Evolutionary conservation across 2,329 filamentous ascomycete species (phyloP), one percentile per base, ranked within the genome.

Genomic region (Cladobotryum protrusum): DNA sequence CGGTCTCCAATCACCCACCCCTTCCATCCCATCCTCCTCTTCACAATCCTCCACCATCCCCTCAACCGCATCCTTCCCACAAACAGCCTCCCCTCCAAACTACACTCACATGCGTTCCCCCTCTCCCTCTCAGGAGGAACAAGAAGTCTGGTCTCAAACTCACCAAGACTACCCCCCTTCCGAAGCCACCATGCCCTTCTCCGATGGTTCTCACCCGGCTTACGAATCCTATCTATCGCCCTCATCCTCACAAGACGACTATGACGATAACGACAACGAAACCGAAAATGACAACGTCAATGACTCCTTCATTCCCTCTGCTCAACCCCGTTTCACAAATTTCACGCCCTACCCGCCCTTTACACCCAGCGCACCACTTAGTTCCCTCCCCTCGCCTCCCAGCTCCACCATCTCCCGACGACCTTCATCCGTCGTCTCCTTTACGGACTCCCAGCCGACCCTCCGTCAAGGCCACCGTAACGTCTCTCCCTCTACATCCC

Each of bases 371-470:
- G 24, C 24, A 29, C 24, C 24, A 8, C 24, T 29, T 6, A 58
- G 54, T 14, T 48, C 49, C 9, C 54, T 59, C 40, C 59, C 59
- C 6, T 60, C 59, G 4, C 59, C 61, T 8, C 58, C 57, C 1
- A 49, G 54, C 18, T 56, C 45, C 33, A 20, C 8, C 15, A 46
- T 41, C 37, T 53, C 53, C 34, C 11, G 43, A 37, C 49, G 45
- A 11, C 45, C 49, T 9, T 13, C 18, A 13, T 51, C 49, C 1
- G 34, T 43, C 12, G 6, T 41, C 17, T 51, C 49, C 0, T 20
- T 52, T 12, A 48, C 53, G 13, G 54, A 49, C 33, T 54, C 52
- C 43, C 46, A 44, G 43, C 49, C 17, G 43, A 48, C 49, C 34
- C 36, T 49, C 49, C 34, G 42, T 33, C 46, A 40, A 29, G 39